Evolutionary conservation across 768 basidiomycete genomes (phyloP).

Genomic region (Asterophora lycoperdoides): DNA sequence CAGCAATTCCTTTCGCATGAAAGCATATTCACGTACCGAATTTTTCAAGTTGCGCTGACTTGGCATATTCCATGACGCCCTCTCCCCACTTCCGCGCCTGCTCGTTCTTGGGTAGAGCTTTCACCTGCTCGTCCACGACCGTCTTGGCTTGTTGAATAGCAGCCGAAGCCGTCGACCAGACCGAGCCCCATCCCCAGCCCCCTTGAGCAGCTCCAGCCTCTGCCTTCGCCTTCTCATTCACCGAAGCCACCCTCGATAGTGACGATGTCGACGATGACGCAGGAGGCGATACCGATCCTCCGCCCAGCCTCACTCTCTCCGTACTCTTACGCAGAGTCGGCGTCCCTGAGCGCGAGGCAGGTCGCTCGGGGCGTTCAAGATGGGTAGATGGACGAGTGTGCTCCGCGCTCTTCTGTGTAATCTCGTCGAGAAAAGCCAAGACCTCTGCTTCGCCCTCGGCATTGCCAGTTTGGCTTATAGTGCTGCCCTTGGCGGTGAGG

Average conservation of each 20-base stretch:
- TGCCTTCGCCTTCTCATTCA: slow-evolving; percentile 20
- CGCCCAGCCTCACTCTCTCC: slow-evolving; percentile 68
- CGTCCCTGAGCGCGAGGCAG: slow-evolving; percentile 62
- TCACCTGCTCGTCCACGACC: slow-evolving; percentile 92
- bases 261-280: slow-evolving; percentile 41
- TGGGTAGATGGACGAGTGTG: slow-evolving; percentile 57
- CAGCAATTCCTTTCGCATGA: background rate
- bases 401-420: slow-evolving; percentile 86
- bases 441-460: slow-evolving; percentile 75
- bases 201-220: slow-evolving; percentile 18
- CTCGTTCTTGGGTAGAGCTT: slow-evolving; percentile 79
- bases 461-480: slow-evolving; percentile 18
- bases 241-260: slow-evolving; percentile 28
- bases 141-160: slow-evolving; percentile 84
- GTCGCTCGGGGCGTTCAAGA: slow-evolving; percentile 56
- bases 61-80: slow-evolving; percentile 82
- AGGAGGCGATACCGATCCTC: slow-evolving; percentile 38
- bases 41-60: slow-evolving; percentile 86
- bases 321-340: slow-evolving; percentile 72
- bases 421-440: slow-evolving; percentile 91
- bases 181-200: slow-evolving; percentile 77
- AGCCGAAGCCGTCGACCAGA: slow-evolving; percentile 85
- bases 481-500: slow-evolving; percentile 14
- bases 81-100: slow-evolving; percentile 88
- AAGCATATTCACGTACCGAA: slow-evolving; percentile 49